A percentile compares a stretch with the other conserved stretches of the same genome.
Evolutionary conservation across 176 grass and related monocot species (phyloP).

Genomic region (Carex cristatella): DNA sequence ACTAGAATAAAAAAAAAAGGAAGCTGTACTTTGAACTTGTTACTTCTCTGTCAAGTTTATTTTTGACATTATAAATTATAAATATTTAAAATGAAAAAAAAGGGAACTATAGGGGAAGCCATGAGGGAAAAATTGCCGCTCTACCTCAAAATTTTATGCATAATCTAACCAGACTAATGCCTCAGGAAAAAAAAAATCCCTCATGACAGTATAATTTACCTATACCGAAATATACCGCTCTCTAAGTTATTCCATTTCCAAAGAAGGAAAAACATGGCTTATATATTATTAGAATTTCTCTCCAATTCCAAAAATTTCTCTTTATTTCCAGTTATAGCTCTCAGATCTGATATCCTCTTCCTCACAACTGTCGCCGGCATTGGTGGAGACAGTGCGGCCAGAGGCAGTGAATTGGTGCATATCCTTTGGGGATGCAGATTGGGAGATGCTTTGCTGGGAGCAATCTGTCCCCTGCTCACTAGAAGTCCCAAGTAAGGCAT

Average conservation of each 20-base stretch:
- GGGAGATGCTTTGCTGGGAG: conserved; percentile 52
- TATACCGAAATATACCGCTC: conserved; percentile 35
- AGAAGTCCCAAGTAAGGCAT: conserved; percentile 33
- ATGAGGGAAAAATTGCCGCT: conserved; percentile 57
- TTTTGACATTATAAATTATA: conserved; percentile 15
- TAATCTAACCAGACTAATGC: conserved; percentile 39
- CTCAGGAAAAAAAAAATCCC: conserved; percentile 29
- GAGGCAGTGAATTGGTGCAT: conserved; percentile 56
- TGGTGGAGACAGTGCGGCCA: conserved; percentile 43
- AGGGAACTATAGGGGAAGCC: conserved; percentile 22
- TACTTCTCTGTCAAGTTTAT: conserved; percentile 8
- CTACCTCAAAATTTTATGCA: conserved; percentile 45
- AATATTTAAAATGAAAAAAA: not conserved
- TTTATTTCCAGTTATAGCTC: conserved; percentile 59
- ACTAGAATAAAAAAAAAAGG: not conserved
- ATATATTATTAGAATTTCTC: conserved; percentile 22
- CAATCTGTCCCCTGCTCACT: conserved; percentile 15
- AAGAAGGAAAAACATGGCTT: conserved; percentile 33
- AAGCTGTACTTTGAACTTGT: not conserved
- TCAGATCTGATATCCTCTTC: conserved; percentile 66
- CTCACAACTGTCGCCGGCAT: conserved; percentile 38
- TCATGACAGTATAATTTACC: conserved; percentile 36
- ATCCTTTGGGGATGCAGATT: conserved; percentile 62
- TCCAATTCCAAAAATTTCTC: not conserved
- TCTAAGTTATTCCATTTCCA: conserved; percentile 34